Evolutionary conservation across 768 basidiomycete genomes (phyloP).

Genomic region (Cyclocybe cylindracea): DNA sequence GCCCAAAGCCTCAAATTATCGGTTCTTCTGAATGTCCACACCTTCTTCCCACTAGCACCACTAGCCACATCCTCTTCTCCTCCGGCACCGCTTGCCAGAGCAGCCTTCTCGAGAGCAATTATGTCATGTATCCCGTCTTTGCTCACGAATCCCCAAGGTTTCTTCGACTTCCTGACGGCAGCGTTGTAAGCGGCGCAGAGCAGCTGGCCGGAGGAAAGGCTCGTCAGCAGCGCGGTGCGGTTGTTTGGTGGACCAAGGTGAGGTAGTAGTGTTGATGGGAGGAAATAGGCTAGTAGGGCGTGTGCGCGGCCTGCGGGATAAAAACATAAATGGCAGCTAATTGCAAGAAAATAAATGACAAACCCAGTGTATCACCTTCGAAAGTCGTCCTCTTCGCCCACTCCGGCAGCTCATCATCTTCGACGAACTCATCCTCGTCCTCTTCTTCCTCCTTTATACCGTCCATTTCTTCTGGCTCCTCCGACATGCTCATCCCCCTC

Average conservation of each 20-base stretch:
- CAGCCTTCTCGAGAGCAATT: constrained; percentile 58
- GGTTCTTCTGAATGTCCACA: constrained; percentile 84
- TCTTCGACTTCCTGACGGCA: constrained; percentile 75
- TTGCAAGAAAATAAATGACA: constrained; percentile 19
- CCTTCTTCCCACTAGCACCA: constrained; percentile 48
- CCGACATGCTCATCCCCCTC: constrained; percentile 44
- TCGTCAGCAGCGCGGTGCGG: constrained; percentile 47
- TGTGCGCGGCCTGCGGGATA: constrained; percentile 58
- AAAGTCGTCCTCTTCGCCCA: constrained; percentile 74
- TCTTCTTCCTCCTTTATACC: constrained; percentile 38
- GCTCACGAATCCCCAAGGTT: constrained; percentile 89
- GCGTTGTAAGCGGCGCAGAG: constrained; percentile 82
- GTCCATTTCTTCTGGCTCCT: constrained; percentile 61
- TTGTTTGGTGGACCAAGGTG: constrained; percentile 33
- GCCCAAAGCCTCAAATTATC: constrained; percentile 87
- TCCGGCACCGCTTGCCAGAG: constrained; percentile 29
- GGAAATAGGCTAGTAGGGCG: constrained; percentile 56
- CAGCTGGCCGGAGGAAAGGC: constrained; percentile 74
- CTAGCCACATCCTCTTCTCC: constrained; percentile 46
- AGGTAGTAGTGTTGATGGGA: constrained; percentile 56
- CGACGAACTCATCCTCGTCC: constrained; percentile 44
- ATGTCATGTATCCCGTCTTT: constrained; percentile 81
- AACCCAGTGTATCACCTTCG: constrained; percentile 58
- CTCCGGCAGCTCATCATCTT: constrained; percentile 71
- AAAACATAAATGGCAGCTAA: not conserved